Evolutionary conservation across 345 rosid species (phyloP).

Genomic region (Citrus hindsii): DNA sequence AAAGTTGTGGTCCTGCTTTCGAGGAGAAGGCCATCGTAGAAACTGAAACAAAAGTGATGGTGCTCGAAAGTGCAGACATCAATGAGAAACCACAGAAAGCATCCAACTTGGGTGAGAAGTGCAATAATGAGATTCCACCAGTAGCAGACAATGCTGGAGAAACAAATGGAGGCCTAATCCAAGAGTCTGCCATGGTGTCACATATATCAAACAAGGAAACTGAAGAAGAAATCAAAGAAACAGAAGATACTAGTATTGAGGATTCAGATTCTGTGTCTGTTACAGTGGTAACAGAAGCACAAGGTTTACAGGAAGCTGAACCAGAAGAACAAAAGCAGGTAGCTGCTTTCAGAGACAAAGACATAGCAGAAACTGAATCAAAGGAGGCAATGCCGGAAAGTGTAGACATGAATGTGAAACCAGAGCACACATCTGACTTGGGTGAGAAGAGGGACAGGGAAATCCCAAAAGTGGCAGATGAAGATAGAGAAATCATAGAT

Average conservation of each 20-base stretch:
- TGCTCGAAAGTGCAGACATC: neutral
- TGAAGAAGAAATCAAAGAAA: slow-evolving; percentile 16
- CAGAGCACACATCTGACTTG: slow-evolving; percentile 5
- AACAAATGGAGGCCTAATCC: slow-evolving; percentile 1
- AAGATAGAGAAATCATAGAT: neutral
- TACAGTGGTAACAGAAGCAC: slow-evolving; percentile 20
- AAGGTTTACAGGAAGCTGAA: slow-evolving; percentile 8
- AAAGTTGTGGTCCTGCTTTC: slow-evolving; percentile 12
- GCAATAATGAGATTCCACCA: neutral
- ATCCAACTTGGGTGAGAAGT: slow-evolving; percentile 6
- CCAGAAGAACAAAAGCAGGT: slow-evolving; percentile 18
- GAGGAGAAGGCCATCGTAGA: slow-evolving; percentile 12
- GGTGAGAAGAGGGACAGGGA: slow-evolving; percentile 5
- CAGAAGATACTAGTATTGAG: neutral
- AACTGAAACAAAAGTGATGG: slow-evolving; percentile 4
- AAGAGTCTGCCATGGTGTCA: neutral
- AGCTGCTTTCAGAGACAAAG: slow-evolving; percentile 16
- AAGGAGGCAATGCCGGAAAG: neutral
- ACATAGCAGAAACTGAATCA: slow-evolving; percentile 1
- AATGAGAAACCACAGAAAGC: slow-evolving; percentile 8
- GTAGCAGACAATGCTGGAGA: slow-evolving; percentile 7
- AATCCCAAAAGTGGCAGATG: neutral
- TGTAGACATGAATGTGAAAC: slow-evolving; percentile 5
- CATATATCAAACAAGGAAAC: neutral
- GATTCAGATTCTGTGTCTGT: slow-evolving; percentile 1